Base-by-base conservation (phyloP, 2,329 filamentous ascomycete species). In the Biscogniauxia sp. region DNA sequence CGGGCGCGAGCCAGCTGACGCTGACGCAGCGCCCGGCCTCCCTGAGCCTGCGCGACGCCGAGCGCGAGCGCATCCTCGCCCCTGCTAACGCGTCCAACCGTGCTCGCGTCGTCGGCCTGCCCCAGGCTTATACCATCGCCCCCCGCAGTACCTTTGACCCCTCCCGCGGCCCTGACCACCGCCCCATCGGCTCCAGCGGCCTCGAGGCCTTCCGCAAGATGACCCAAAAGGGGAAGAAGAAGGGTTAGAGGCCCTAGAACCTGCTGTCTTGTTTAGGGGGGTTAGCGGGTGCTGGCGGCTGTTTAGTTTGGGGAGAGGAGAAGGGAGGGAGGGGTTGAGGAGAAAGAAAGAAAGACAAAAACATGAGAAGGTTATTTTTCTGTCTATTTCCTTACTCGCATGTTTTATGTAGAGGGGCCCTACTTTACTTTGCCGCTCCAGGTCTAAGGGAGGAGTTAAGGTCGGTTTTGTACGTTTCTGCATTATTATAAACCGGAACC, bases 141-240 rank as follows among this genome's bases (percentile, higher is more conserved):
- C 84, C 84, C 5, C 81, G 80, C 71, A 88, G 85, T 72, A 88
- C 83, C 0, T 88, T 86, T 66, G 84, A 86, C 66, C 79, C 82
- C 20, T 75, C 75, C 26, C 77, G 78, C 50, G 78, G 76, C 3
- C 75, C 79, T 5, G 84, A 85, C 64, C 84, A 84, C 64, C 79
- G 84, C 51, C 86, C 86, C 11, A 83, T 88, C 63, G 86, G 86
- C 56, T 81, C 85, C n/a, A 81, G 80, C 62, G 86, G 86, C 61
- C 79, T 85, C 73, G 86, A 88, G 66, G 86, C 86, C 1, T 89
- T 89, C 76, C 80, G 84, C 64, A 86, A 81, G 76, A 88, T 89
- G 81, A 87, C 84, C 9, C 81, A 85, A 69, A 88, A 85, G 75
- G 80, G 80, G 64, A 88, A 87, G 78, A 85, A 84, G 77, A 69